Evolutionary conservation across 2,329 filamentous ascomycete genomes (phyloP), one percentile per base, ranked within the genome.

Genomic region (Falciphora oryzae): DNA sequence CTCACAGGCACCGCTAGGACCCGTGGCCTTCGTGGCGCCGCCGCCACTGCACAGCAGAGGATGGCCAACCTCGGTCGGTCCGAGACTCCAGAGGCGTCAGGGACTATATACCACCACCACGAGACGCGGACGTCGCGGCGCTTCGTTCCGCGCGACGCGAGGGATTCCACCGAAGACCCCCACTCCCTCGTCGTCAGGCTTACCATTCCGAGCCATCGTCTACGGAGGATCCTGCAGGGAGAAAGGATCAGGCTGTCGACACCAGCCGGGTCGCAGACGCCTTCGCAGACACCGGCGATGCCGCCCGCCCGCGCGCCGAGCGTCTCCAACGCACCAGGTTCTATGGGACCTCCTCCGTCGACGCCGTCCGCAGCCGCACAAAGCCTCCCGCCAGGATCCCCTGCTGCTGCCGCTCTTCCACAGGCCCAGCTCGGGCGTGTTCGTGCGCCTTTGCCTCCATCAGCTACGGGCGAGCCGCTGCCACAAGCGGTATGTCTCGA

Each of bases 11-110:
- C 93, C 1, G 89, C 93, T 53, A 86, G 94, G 67, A 97, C 93
- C 11, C 86, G 94, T 74, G 90, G 90, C 61, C 93, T 97, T 85
- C 89, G 94, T 65, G 93, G 92, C 63, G 94, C 94, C 22, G 94
- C 94, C 22, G 89, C 88, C 31, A 90, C 89, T 58, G 94, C 94
- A 5, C 91, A 94, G 73, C 91, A 92, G 68, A 90, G 93, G 65
- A 94, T 98, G 86, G 89, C 89, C 50, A 89, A 91, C 68, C 74
- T 92, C 62, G 87, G 88, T 62, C 89, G 95, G 66, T 97, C 94
- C 38, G 91, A 93, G 74, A 98, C 95, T 0, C 95, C 95, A 3
- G 95, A 98, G 74, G 81, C 88, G 4, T 81, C 88, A 3, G 63
- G 63, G 13, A 84, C 81, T 64, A 79, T 79, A 69, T 57, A 59